A percentile compares a stretch with the other conserved stretches of the same genome.
Conservation (phyloP, 192 early-diverging fungal genomes). For the Phlyctochytrium bullatum region DNA sequence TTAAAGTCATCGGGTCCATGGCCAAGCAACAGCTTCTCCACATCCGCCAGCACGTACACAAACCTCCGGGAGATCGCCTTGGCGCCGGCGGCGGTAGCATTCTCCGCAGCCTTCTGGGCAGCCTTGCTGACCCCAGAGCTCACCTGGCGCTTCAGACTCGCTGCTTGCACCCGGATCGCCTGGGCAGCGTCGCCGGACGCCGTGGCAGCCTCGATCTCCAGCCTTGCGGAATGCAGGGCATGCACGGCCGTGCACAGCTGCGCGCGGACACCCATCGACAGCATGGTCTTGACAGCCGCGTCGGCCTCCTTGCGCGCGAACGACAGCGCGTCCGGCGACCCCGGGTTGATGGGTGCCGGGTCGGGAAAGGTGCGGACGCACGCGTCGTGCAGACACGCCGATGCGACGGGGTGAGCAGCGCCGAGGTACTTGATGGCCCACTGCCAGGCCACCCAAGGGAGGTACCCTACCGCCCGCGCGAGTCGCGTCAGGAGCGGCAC, state of each 20-base stretch:
- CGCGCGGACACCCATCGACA: constrained; percentile 14
- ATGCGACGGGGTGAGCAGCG: constrained; percentile 18
- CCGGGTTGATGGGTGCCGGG: constrained; percentile 23
- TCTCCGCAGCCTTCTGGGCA: constrained; percentile 10
- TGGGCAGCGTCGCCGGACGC: constrained; percentile 15
- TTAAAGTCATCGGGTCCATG: constrained; percentile 4
- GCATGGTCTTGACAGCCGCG: constrained; percentile 19
- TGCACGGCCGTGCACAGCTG: constrained; percentile 9
- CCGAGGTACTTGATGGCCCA: constrained; percentile 24
- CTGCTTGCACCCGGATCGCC: constrained; percentile 17
- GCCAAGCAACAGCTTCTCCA: constrained; percentile 18
- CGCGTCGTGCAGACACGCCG: constrained; percentile 22
- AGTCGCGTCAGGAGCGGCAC: constrained; percentile 20
- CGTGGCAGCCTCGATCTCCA: constrained; percentile 22
- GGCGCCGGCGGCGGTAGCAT: constrained; percentile 13
- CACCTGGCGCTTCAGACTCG: too few relatives aligned
- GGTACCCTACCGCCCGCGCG: constrained; percentile 12
- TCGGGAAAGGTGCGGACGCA: constrained; percentile 12
- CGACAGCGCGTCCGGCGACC: constrained; percentile 8
- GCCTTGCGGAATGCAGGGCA: constrained; percentile 2
- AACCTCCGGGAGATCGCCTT: constrained; percentile 17
- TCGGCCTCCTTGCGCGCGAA: constrained; percentile 25
- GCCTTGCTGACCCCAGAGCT: constrained; percentile 16
- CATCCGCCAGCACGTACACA: constrained; percentile 19
- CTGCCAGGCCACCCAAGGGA: constrained; percentile 29